Percentiles rank a stretch among this genome's conserved stretches.
Evolutionary conservation across 2,329 filamentous ascomycete species (phyloP).

Genomic region (Fusarium sp.): DNA sequence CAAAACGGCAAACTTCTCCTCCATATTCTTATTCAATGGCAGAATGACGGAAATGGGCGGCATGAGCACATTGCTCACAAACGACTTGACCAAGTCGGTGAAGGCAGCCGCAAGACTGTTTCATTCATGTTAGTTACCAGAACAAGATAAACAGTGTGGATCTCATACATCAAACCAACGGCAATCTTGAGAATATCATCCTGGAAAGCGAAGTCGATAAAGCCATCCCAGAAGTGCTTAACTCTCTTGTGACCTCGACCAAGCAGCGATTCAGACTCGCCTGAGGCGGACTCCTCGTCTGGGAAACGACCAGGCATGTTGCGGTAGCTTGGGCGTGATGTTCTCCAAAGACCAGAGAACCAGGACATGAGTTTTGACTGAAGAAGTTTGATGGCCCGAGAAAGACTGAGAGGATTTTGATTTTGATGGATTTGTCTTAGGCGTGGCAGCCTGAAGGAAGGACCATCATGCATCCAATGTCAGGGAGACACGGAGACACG

Average conservation of each 20-base stretch:
- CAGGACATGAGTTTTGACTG: conserved; percentile 10
- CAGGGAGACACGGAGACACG: conserved; percentile 9
- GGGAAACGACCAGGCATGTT: conserved; percentile 45
- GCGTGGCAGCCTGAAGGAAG: conserved; percentile 11
- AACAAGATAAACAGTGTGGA: not conserved
- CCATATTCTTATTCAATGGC: conserved; percentile 76
- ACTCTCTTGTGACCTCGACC: conserved; percentile 60
- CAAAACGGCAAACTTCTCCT: conserved; percentile 78
- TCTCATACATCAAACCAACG: conserved; percentile 75
- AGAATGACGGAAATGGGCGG: conserved; percentile 76
- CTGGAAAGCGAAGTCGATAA: conserved; percentile 77
- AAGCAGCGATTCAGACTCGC: conserved; percentile 55
- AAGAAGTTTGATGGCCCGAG: not conserved
- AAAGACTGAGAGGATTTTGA: not conserved
- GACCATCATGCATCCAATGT: not conserved
- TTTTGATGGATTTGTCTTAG: not conserved
- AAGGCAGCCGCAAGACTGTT: conserved; percentile 75
- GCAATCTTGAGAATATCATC: conserved; percentile 82
- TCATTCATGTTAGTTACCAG: conserved; percentile 9
- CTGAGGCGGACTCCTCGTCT: conserved; percentile 52
- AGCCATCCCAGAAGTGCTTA: conserved; percentile 68
- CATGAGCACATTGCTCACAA: conserved; percentile 76
- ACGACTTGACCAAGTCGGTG: conserved; percentile 76
- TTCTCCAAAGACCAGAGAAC: conserved; percentile 28
- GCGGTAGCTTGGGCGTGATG: conserved; percentile 22